phyloP scores from a whole-genome alignment of 1,284 basidiomycete species.

The Ganoderma lingzhi region DNA sequence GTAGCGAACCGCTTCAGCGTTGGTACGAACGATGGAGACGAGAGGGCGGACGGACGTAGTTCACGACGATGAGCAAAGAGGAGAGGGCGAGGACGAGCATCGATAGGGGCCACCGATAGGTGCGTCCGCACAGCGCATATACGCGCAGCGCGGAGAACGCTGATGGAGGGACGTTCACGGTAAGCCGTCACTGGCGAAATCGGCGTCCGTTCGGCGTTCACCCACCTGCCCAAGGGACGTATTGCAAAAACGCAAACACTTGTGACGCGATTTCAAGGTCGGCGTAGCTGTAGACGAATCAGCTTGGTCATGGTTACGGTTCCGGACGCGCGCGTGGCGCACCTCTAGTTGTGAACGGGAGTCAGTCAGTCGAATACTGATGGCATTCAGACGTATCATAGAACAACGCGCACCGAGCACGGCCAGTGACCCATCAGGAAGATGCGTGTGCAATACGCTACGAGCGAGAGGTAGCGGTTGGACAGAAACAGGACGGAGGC shows the following conservation, averaged over 20 bases:
- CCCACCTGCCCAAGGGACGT: constrained; percentile 4
- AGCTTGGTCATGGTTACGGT: neutral
- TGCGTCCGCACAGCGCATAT: neutral
- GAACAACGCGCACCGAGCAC: neutral
- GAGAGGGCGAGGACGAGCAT: neutral
- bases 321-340: neutral
- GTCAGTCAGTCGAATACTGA: too few species aligned
- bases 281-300: neutral
- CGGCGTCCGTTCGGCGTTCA: too few species aligned
- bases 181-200: neutral
- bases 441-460: neutral
- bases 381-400: neutral
- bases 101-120: neutral
- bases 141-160: constrained; percentile 4
- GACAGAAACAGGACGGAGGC: constrained; percentile 24
- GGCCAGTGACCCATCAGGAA: neutral
- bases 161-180: neutral
- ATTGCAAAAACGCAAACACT: neutral
- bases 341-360: neutral
- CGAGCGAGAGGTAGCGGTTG: constrained; percentile 17
- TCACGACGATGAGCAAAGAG: neutral
- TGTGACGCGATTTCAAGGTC: neutral
- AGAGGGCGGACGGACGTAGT: neutral
- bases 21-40: neutral
- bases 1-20: neutral